phyloP scores from a whole-genome alignment of 345 rosid genomes.

The Eucalyptus curtisii region DNA sequence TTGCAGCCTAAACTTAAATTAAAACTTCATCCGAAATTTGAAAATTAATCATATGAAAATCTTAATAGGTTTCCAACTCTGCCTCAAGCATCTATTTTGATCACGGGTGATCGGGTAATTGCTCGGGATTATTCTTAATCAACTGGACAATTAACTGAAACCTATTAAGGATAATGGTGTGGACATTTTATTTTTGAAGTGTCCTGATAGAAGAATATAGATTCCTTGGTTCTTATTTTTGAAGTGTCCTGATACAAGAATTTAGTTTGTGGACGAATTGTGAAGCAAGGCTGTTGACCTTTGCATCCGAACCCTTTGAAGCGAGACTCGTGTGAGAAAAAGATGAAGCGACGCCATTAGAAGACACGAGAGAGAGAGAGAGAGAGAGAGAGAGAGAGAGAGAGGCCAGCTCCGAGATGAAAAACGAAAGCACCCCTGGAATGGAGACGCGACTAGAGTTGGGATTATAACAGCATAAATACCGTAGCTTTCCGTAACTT shows the following conservation, averaged over 20 bases:
- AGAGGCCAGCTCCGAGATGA: background rate
- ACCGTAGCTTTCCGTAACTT: no score
- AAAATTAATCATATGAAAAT: background rate
- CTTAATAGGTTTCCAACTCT: background rate
- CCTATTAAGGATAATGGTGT: background rate
- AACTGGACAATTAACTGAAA: background rate
- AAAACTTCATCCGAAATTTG: background rate
- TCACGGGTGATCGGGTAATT: background rate
- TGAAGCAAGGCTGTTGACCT: background rate
- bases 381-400: background rate
- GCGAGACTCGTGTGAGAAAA: background rate
- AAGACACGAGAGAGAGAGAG: background rate
- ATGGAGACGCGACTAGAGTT: no score
- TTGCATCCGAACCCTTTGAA: background rate
- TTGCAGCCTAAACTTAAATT: background rate
- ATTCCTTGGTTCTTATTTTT: background rate
- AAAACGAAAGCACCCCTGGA: no score
- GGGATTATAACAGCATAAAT: no score
- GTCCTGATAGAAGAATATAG: background rate
- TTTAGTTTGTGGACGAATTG: background rate
- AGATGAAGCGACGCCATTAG: background rate
- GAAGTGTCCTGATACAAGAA: background rate
- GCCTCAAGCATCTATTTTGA: background rate
- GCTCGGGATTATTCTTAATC: background rate
- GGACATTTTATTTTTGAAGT: background rate